A percentile compares a stretch with the other conserved stretches of the same genome.
Conservation (phyloP, 2,329 filamentous ascomycete genomes). For the Aspergillus luchuensis region DNA sequence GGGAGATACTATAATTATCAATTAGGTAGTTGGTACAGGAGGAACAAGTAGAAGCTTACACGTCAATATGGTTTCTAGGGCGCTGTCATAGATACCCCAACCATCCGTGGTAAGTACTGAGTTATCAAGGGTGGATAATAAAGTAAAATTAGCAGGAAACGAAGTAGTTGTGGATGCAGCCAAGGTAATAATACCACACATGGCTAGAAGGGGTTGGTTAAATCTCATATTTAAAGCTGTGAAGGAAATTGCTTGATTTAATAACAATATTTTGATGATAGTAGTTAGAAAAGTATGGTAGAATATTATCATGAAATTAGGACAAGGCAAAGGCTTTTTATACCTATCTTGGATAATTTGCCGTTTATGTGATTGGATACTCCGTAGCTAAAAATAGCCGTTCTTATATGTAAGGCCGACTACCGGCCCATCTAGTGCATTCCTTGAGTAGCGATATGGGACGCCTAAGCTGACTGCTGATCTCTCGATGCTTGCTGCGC, state of each 20-base stretch:
- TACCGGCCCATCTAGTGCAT: background rate
- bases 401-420: constrained; percentile 4
- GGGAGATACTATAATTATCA: constrained; percentile 1
- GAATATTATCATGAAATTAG: background rate
- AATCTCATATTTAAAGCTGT: constrained; percentile 1
- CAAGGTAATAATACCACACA: background rate
- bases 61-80: constrained; percentile 1
- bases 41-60: background rate
- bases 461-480: constrained; percentile 8
- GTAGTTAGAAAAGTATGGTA: background rate
- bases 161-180: background rate
- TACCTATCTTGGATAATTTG: background rate
- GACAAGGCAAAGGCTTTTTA: background rate
- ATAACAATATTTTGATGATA: background rate
- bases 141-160: constrained; percentile 2
- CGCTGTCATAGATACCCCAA: constrained; percentile 3
- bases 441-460: constrained; percentile 1
- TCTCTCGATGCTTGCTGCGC: background rate
- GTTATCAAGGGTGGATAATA: constrained; percentile 1
- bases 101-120: constrained; percentile 3
- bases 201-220: background rate
- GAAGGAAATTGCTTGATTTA: background rate
- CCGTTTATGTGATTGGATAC: background rate
- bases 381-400: constrained; percentile 1
- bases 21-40: background rate